Base-by-base conservation (phyloP, 192 early-diverging fungal genomes). In the Rhizophlyctis rosea region DNA sequence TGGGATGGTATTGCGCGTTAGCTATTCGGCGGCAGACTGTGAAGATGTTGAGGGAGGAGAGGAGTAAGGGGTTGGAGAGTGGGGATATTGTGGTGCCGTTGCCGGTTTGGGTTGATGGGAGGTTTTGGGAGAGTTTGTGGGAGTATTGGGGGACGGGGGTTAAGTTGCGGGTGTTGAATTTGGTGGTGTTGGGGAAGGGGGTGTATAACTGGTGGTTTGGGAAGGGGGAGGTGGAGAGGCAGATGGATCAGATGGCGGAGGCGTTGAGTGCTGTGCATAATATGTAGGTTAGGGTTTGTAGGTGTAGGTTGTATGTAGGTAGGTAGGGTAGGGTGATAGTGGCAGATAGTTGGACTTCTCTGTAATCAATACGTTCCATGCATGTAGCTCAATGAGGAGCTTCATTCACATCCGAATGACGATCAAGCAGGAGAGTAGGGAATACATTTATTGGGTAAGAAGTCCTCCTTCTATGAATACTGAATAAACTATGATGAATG, bases 1-100 rank as follows among this genome's bases (percentile, higher is more conserved):
- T 78, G 73, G 76, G 76, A 31, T 77, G 76, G 76, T 72, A 76
- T 55, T 77, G 76, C 53, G 63, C 62, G 30, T 23, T 59, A 30
- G 69, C 63, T 27, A 71, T 71, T 28, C 44, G 53, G 34, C 35
- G 44, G 4, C 56, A 65, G 53, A 60, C 62, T 51, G 34, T 66
- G 11, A 18, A 51, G 11, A n/a, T 59, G 51, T 50, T 67, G 55
- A 25, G 51, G 35, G 24, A 34, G 36, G 23, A 63, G 62, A 16
- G 47, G 18, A 18, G 23, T 24, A 30, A 36, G 34, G 4, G 11
- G 7, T 44, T 7, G 39, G 39, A 7, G 39, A 44, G 18, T 18
- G 39, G 39, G 39, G 9, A 18, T 18, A 18, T 44, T 7, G 39
- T 44, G 39, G 39, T 44, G 39, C 23, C 51, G 11, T 18, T 4